These are phyloP conservation scores for Sarcocystis neurona DNA, from an alignment of 169 alveolate genomes.

Conservation along the genomic window DNA sequence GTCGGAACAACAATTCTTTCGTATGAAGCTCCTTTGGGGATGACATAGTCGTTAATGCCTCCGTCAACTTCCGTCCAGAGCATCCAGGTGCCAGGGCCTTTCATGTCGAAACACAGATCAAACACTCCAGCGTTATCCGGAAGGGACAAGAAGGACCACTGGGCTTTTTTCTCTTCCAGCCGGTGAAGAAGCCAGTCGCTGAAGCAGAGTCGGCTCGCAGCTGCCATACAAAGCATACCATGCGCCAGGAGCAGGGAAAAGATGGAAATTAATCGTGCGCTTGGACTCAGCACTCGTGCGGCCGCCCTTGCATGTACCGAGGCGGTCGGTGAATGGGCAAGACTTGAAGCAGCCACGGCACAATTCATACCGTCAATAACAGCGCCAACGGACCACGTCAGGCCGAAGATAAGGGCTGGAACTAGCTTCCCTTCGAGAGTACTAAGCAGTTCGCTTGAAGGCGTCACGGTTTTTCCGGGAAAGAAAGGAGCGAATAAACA, in stretches of 20 bases:
- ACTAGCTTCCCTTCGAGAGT: conserved; percentile 72
- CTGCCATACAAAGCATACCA: conserved; percentile 58
- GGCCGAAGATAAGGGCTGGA: conserved; percentile 78
- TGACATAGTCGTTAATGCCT: conserved; percentile 65
- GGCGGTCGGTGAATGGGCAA: too few species aligned
- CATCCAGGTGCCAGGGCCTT: conserved; percentile 75
- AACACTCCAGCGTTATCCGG: conserved; percentile 80
- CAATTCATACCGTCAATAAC: conserved; percentile 81
- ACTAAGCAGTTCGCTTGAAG: conserved; percentile 78
- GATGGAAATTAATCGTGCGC: conserved; percentile 55
- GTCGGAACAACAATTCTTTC: conserved; percentile 91
- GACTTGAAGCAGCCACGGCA: too few species aligned
- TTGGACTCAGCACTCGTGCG: background rate
- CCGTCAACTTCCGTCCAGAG: conserved; percentile 81
- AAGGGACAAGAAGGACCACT: conserved; percentile 68
- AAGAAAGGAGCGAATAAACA: conserved; percentile 81
- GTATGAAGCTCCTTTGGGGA: conserved; percentile 82
- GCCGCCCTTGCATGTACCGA: background rate
- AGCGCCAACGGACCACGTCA: conserved; percentile 88
- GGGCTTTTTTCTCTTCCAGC: conserved; percentile 3
- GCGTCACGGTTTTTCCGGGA: conserved; percentile 79
- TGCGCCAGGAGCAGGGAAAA: conserved; percentile 67
- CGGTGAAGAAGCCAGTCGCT: conserved; percentile 27
- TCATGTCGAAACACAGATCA: conserved; percentile 82
- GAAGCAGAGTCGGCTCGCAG: background rate